Base-by-base conservation (phyloP, 257 asterid species). In the Salvia miltiorrhiza region DNA sequence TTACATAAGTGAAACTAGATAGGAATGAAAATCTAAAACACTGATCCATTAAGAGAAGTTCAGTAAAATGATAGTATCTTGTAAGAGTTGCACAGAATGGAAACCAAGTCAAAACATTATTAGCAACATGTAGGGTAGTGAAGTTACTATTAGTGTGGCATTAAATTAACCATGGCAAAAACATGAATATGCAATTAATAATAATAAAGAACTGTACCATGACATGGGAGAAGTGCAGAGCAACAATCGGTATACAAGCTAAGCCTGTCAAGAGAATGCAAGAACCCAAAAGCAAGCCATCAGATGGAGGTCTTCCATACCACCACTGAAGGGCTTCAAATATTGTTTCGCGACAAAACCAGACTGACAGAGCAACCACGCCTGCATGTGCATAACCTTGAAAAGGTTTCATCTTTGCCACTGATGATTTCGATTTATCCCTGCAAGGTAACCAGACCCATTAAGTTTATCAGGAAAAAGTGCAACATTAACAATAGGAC, bases 261-360 rank as follows among this genome's bases (percentile, higher is more conserved):
- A 94, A 80, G 72, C 97, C 97, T 41, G 81, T 78, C 84, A 92
- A 78, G 71, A 89, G 87, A 72, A 91, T 86, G 87, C 96, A 89
- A 62, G 90, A 77, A 39, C 99, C 99, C 73, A 94, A 79, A 65
- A 91, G 90, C 81, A 94, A 85, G 69, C 97, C 99, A 80, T 91
- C 97, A 52, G 97, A 86, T 62, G 99, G 99, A 77, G 95, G 80
- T 81, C 99, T 89, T 66, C 99, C 99, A 72, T 86, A 72, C 99
- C 96, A 94, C 97, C 99, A 94, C 53, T 86, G 99, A 73, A 94
- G 97, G 79, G 93, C 92, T 82, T 94, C 97, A 74, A 94, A 94
- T 67, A 94, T 79, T 55, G 99, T 94, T 72, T 94, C 99, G 39
- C 96, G 91, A 73, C 87, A 91, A 74, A 89, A 89, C 97, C 96